Evolutionary conservation across 257 asterid genomes (phyloP).

Genomic region (Catharanthus roseus): DNA sequence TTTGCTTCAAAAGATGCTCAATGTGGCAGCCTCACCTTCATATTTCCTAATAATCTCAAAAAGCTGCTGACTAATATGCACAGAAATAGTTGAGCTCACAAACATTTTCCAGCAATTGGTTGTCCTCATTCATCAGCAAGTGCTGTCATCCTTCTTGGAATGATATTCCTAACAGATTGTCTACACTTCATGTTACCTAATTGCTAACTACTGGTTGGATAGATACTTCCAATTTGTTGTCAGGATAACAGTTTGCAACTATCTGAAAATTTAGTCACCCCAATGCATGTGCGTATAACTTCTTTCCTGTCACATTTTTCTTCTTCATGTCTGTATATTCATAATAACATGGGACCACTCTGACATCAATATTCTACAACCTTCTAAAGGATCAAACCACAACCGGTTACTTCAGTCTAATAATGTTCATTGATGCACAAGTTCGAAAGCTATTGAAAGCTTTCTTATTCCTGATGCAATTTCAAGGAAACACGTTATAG

Average conservation of each 20-base stretch:
- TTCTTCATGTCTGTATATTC: not conserved
- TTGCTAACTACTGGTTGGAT: not conserved
- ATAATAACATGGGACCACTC: not conserved
- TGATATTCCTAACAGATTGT: not conserved
- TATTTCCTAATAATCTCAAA: not conserved
- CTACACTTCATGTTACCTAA: not conserved
- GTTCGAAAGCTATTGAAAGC: not conserved
- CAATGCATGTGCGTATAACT: not conserved
- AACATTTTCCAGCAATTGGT: not conserved
- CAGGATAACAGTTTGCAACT: not conserved
- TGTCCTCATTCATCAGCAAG: not conserved
- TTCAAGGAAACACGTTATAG: not conserved
- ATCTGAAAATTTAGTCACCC: not conserved
- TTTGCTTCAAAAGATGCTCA: not conserved
- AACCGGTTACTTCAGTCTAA: not conserved
- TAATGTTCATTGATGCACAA: not conserved
- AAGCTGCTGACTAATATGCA: not conserved
- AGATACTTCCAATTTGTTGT: not conserved
- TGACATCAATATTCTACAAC: not conserved
- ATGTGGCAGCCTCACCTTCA: not conserved
- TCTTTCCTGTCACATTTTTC: not conserved
- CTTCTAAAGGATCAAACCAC: not conserved
- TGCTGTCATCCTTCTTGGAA: not conserved
- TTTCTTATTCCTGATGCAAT: not conserved
- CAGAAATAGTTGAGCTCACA: not conserved